These are phyloP conservation scores for Fusarium protoensiforme DNA, from an alignment of 2,329 filamentous ascomycete species.

Conservation along the genomic window DNA sequence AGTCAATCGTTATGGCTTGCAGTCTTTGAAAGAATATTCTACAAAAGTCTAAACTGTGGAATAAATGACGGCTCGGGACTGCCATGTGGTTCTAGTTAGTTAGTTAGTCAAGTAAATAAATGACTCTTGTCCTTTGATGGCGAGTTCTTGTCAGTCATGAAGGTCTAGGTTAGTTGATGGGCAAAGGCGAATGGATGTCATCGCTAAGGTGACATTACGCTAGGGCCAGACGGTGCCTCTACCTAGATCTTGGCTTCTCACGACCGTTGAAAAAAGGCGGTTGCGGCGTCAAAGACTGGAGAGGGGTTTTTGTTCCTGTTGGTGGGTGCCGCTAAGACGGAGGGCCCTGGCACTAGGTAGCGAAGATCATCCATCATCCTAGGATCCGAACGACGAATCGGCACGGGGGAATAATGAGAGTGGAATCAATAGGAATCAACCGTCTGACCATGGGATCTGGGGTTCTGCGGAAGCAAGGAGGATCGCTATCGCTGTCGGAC, in stretches of 20 bases:
- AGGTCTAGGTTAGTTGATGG: background rate
- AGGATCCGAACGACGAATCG: background rate
- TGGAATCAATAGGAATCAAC: background rate
- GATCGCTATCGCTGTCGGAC: slow-evolving; percentile 3
- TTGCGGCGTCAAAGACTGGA: slow-evolving; percentile 20
- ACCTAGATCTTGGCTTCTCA: slow-evolving; percentile 4
- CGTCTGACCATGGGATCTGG: slow-evolving; percentile 6
- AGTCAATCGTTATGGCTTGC: background rate
- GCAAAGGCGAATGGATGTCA: background rate
- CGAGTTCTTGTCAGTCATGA: background rate
- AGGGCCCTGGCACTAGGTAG: background rate
- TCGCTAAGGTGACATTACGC: background rate
- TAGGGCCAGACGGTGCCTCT: slow-evolving; percentile 8
- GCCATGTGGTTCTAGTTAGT: background rate
- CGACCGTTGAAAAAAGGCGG: slow-evolving; percentile 5
- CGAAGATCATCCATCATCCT: background rate
- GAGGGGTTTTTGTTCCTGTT: background rate
- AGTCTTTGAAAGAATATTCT: background rate
- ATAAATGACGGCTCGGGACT: background rate
- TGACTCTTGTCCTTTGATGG: background rate
- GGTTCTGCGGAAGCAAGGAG: background rate
- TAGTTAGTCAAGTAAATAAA: background rate
- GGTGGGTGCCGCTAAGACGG: slow-evolving; percentile 12
- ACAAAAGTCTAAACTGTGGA: background rate
- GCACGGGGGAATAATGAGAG: background rate